phyloP scores from a whole-genome alignment of 805 yeast species.

The Wickerhamomyces rabaulensis region DNA sequence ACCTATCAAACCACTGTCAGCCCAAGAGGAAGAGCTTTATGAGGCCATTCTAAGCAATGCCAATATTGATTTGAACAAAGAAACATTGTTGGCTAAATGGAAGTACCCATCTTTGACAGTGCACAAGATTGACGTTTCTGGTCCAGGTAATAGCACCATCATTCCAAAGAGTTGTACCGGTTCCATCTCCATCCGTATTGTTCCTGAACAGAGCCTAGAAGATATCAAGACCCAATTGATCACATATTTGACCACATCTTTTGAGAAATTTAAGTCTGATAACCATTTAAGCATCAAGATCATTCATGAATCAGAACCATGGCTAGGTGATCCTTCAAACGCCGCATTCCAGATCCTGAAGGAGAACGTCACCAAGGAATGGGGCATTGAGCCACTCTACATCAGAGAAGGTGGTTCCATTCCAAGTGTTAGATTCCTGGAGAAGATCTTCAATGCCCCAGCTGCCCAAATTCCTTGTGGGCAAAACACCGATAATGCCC shows the following conservation, averaged over 20 bases:
- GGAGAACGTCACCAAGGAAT: slow-evolving; percentile 56
- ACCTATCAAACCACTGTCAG: slow-evolving; percentile 52
- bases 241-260: slow-evolving; percentile 41
- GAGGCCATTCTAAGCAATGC: slow-evolving; percentile 49
- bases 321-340: slow-evolving; percentile 87
- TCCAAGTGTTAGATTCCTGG: slow-evolving; percentile 83
- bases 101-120: slow-evolving; percentile 83
- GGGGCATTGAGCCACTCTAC: slow-evolving; percentile 79
- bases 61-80: slow-evolving; percentile 29
- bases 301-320: slow-evolving; percentile 87
- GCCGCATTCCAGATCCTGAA: slow-evolving; percentile 64
- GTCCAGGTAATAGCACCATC: slow-evolving; percentile 85
- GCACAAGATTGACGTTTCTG: slow-evolving; percentile 80
- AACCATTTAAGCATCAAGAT: slow-evolving; percentile 60
- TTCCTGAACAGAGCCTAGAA: slow-evolving; percentile 77
- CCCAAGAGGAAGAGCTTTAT: slow-evolving; percentile 55
- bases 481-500: slow-evolving; percentile 92
- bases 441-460: slow-evolving; percentile 74
- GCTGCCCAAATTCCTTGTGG: slow-evolving; percentile 98
- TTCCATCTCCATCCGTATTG: slow-evolving; percentile 75
- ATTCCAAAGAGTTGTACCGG: slow-evolving; percentile 81
- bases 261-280: slow-evolving; percentile 45
- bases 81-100: slow-evolving; percentile 76
- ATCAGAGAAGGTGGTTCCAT: slow-evolving; percentile 97
- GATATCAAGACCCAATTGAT: slow-evolving; percentile 48